These are phyloP conservation scores for Micractinium conductrix DNA, from an alignment of 139 green algal genomes.

Conservation along the genomic window DNA sequence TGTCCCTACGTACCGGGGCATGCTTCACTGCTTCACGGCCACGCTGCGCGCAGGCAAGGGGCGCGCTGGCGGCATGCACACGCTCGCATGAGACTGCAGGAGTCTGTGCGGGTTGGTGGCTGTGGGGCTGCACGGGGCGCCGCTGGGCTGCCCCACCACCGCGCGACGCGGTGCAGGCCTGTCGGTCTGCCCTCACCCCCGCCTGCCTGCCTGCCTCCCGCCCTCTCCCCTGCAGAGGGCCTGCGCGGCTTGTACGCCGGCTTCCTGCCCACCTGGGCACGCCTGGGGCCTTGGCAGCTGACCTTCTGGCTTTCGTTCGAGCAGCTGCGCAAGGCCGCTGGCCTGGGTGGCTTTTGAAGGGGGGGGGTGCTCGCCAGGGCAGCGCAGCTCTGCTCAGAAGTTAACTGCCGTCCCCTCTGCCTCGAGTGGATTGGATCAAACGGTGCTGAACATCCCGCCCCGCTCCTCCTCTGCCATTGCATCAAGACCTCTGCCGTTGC, in stretches of 20 bases:
- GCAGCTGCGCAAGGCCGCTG: conserved; percentile 41
- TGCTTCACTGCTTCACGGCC: conserved; percentile 65
- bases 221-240: conserved; percentile 56
- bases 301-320: conserved; percentile 71
- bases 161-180: not conserved
- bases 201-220: not conserved
- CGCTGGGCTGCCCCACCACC: not conserved
- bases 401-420: no score
- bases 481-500: no score
- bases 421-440: no score
- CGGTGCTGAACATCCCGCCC: no score
- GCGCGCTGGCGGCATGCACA: not conserved
- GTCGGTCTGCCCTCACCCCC: not conserved
- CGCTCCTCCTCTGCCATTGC: no score
- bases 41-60: conserved; percentile 42
- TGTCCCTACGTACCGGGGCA: conserved; percentile 41
- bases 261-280: conserved; percentile 75
- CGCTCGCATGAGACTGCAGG: not conserved
- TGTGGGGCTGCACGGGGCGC: not conserved
- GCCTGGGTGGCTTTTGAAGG: conserved; percentile 52
- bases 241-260: conserved; percentile 67
- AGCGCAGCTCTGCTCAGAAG: no score
- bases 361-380: no score
- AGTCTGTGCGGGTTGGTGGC: not conserved
- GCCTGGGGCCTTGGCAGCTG: conserved; percentile 78